Percentiles rank a stretch among this genome's conserved stretches.
phyloP scores from a whole-genome alignment of 139 green algal species.

The Chlamydomonas schloesseri region DNA sequence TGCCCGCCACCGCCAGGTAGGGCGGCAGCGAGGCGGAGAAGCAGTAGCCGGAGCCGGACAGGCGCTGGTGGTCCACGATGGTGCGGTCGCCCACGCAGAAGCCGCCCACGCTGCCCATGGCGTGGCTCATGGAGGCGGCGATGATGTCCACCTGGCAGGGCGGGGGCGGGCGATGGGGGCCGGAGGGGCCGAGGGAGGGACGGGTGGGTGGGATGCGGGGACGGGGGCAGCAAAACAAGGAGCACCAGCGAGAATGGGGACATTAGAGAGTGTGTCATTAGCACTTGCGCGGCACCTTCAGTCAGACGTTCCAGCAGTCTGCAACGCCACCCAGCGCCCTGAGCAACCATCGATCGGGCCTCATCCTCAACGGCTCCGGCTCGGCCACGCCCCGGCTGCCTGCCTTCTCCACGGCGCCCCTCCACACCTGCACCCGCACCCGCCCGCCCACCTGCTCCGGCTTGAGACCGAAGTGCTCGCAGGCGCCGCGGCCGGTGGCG shows the following conservation, averaged over 20 bases:
- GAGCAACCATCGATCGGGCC: too few species aligned
- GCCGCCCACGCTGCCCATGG: constrained; percentile 87
- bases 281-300: too few species aligned
- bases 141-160: constrained; percentile 94
- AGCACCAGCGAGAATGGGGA: too few species aligned
- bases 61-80: constrained; percentile 95
- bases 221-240: too few species aligned
- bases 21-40: constrained; percentile 97
- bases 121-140: constrained; percentile 84
- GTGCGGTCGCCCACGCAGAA: constrained; percentile 69
- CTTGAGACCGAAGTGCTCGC: constrained; percentile 86
- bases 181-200: neutral
- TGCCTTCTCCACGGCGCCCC: too few species aligned
- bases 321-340: too few species aligned
- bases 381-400: too few species aligned
- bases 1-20: constrained; percentile 85
- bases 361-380: too few species aligned
- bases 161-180: too few species aligned
- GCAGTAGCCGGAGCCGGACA: constrained; percentile 92
- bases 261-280: too few species aligned
- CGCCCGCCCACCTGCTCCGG: constrained; percentile 50
- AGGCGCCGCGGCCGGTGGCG: constrained; percentile 81
- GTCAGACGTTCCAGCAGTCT: too few species aligned
- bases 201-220: neutral
- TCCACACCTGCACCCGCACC: too few species aligned